Percentiles rank a stretch among this genome's conserved stretches.
These are phyloP conservation scores for Pisolithus marmoratus DNA, from an alignment of 768 basidiomycete species.

Conservation along the genomic window DNA sequence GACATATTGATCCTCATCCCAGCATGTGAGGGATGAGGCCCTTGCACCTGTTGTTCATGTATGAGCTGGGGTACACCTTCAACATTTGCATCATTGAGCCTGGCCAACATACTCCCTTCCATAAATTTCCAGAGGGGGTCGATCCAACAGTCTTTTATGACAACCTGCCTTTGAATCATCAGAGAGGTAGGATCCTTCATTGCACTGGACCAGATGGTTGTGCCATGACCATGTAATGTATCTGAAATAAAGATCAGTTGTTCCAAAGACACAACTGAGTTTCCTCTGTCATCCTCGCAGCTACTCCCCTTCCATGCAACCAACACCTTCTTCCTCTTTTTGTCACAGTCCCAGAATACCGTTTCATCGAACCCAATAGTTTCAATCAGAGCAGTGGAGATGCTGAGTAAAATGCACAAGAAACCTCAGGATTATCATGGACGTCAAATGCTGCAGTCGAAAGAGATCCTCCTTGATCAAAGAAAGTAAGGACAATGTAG, in stretches of 20 bases:
- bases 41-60: background rate
- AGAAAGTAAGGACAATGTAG: background rate
- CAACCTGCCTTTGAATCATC: background rate
- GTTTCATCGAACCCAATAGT: background rate
- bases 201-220: background rate
- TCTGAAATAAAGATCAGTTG: slow-evolving; percentile 1
- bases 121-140: background rate
- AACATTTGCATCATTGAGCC: background rate
- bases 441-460: slow-evolving; percentile 1
- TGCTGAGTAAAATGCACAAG: background rate
- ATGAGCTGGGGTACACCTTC: background rate
- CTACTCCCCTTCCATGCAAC: background rate
- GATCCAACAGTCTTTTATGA: slow-evolving; percentile 7
- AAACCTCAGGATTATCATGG: background rate
- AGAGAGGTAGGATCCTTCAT: background rate
- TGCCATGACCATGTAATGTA: slow-evolving; percentile 1
- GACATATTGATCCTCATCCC: background rate
- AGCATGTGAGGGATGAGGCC: background rate
- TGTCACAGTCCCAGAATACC: background rate
- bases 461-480: slow-evolving; percentile 4
- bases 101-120: slow-evolving; percentile 2
- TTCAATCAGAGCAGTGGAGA: background rate
- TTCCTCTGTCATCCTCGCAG: background rate
- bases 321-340: background rate
- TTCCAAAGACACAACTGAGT: background rate